Percentiles rank a stretch among this genome's conserved stretches.
Conservation (phyloP, 2,329 filamentous ascomycete genomes). For the Cladosporium phlei region DNA sequence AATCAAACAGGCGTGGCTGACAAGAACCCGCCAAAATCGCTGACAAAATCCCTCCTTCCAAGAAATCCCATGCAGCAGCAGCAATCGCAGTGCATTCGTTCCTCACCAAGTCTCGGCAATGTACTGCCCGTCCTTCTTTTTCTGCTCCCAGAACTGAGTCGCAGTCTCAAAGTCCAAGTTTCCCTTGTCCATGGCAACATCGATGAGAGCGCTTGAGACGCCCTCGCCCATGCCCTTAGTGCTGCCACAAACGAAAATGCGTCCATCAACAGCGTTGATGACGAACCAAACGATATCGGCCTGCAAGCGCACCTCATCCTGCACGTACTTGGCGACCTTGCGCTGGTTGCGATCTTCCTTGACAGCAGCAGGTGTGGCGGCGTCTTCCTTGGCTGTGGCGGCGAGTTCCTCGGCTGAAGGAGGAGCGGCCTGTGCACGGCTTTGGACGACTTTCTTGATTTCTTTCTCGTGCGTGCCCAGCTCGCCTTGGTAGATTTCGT, state of each 20-base stretch:
- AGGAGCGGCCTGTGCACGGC: constrained; percentile 29
- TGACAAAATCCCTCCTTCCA: too few species aligned
- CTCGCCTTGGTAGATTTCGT: constrained; percentile 94
- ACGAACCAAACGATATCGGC: constrained; percentile 98
- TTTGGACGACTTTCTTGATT: constrained; percentile 49
- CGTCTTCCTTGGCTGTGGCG: constrained; percentile 41
- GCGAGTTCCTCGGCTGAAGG: constrained; percentile 28
- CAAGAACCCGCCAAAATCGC: too few species aligned
- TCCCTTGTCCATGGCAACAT: constrained; percentile 90
- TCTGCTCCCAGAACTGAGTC: constrained; percentile 80
- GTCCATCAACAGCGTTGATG: constrained; percentile 90
- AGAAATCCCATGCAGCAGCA: too few species aligned
- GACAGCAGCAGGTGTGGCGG: constrained; percentile 53
- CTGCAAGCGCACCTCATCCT: constrained; percentile 87
- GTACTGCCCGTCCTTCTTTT: constrained; percentile 90
- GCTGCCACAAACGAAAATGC: constrained; percentile 93
- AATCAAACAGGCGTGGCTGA: too few species aligned
- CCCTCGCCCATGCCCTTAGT: constrained; percentile 97
- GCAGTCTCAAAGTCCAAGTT: constrained; percentile 79
- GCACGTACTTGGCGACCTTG: constrained; percentile 81
- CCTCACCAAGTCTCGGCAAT: constrained; percentile 61
- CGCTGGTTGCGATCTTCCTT: constrained; percentile 32
- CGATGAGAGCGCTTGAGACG: constrained; percentile 78
- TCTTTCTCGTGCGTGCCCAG: constrained; percentile 79
- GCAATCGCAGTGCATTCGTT: too few species aligned